Conservation (phyloP, 441 rosid genomes). For the Adansonia grandidieri region DNA sequence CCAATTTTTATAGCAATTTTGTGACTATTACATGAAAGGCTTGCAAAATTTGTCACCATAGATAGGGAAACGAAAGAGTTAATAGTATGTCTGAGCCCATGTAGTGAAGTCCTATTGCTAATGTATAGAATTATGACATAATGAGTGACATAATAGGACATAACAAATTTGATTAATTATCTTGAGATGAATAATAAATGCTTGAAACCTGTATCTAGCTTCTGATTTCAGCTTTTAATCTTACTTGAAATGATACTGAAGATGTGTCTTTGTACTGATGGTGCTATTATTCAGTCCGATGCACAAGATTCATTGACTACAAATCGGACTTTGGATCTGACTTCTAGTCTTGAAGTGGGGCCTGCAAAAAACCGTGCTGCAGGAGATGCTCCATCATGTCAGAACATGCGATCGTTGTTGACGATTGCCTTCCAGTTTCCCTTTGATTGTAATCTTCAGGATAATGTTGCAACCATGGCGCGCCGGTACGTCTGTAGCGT, state of each 20-base stretch:
- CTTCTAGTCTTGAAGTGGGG: slow-evolving; percentile 94
- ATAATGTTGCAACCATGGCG: slow-evolving; percentile 93
- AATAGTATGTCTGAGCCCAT: too few relatives aligned
- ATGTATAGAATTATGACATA: too few relatives aligned
- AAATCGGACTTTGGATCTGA: slow-evolving; percentile 81
- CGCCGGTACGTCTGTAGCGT: slow-evolving; percentile 89
- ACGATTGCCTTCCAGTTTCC: slow-evolving; percentile 99
- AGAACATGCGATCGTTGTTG: slow-evolving; percentile 72
- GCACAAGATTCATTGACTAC: slow-evolving; percentile 57
- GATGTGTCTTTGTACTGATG: too few relatives aligned
- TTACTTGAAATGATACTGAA: background rate
- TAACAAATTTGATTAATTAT: too few relatives aligned
- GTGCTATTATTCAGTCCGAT: slow-evolving; percentile 55
- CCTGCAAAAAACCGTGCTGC: slow-evolving; percentile 52
- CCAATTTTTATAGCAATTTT: too few relatives aligned
- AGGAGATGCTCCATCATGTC: slow-evolving; percentile 56
- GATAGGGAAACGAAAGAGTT: too few relatives aligned
- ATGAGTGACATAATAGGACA: too few relatives aligned
- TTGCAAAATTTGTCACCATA: too few relatives aligned
- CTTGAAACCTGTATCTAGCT: too few relatives aligned
- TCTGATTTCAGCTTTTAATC: background rate
- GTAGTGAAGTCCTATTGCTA: too few relatives aligned
- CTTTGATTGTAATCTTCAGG: slow-evolving; percentile 82
- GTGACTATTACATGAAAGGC: too few relatives aligned
- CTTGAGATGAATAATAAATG: too few relatives aligned